These are phyloP conservation scores for Dactylonectria macrodidyma DNA, from an alignment of 2,329 filamentous ascomycete species.

Conservation along the genomic window DNA sequence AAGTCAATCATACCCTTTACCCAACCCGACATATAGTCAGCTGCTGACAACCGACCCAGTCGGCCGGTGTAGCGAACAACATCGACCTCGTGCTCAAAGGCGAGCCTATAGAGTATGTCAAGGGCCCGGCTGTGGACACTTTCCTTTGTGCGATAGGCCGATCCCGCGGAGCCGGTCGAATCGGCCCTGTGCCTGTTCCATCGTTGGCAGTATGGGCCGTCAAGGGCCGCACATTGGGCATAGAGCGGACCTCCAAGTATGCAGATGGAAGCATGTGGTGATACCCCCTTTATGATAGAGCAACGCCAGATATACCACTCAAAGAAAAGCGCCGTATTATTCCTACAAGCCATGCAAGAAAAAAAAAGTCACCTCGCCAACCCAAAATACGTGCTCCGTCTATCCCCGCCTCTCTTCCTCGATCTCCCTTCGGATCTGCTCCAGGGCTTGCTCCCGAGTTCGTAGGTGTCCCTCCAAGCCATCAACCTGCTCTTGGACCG, in stretches of 20 bases:
- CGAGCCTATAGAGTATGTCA: slow-evolving; percentile 61
- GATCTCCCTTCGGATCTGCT: slow-evolving; percentile 84
- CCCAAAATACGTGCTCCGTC: slow-evolving; percentile 45
- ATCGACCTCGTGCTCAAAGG: slow-evolving; percentile 63
- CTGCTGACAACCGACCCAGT: slow-evolving; percentile 48
- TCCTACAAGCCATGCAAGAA: slow-evolving; percentile 43
- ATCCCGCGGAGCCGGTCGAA: slow-evolving; percentile 64
- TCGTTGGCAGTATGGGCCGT: slow-evolving; percentile 65
- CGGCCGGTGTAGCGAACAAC: slow-evolving; percentile 68
- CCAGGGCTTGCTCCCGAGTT: slow-evolving; percentile 81
- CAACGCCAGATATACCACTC: slow-evolving; percentile 45
- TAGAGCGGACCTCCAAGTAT: slow-evolving; percentile 61
- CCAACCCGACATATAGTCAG: neutral
- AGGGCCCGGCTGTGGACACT: slow-evolving; percentile 64
- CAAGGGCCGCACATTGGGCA: slow-evolving; percentile 67
- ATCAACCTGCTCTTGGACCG: slow-evolving; percentile 95
- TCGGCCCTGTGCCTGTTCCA: slow-evolving; percentile 64
- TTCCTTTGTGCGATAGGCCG: slow-evolving; percentile 65
- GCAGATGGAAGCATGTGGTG: slow-evolving; percentile 65
- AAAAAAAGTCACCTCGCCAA: slow-evolving; percentile 32
- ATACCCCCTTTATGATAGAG: slow-evolving; percentile 33
- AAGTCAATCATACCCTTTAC: slow-evolving; percentile 28
- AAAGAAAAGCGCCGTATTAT: slow-evolving; percentile 46
- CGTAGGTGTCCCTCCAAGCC: slow-evolving; percentile 87
- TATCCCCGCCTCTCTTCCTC: slow-evolving; percentile 83